Base-by-base conservation (phyloP, 768 basidiomycete species). In the Mycena amicta region DNA sequence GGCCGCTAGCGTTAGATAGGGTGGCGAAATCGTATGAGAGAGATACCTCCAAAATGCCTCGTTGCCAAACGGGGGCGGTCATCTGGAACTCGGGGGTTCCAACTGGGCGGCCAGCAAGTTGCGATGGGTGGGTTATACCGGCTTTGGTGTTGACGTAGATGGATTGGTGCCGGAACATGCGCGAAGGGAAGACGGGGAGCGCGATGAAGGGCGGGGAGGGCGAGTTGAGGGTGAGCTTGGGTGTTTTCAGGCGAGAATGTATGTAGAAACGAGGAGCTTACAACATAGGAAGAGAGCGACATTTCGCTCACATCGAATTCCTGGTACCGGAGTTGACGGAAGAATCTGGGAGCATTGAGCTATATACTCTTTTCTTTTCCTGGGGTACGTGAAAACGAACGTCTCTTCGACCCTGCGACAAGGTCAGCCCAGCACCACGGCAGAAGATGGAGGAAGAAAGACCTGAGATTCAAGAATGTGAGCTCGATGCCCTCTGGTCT, bases 21-120 rank as follows among this genome's bases (percentile, higher is more conserved):
- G n/a, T n/a, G n/a, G n/a, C n/a, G n/a, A n/a, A n/a, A n/a, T n/a
- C n/a, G n/a, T n/a, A n/a, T n/a, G n/a, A n/a, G n/a, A n/a, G n/a
- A n/a, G n/a, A n/a, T n/a, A n/a, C n/a, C n/a, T 65, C 50, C 11
- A 66, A 57, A 26, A 60, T 66, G 3, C 64, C 64, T 22, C 64
- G 61, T 13, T 65, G 60, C 64, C 64, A 65, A 13, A 65, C 61
- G 1, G 64, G 61, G 11, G 64, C 64, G 12, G 64, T 66, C 64
- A 66, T 66, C 39, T 66, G 64, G 55, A 62, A 66, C 22, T 66
- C 61, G 23, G 64, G 61, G 15, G 61, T 62, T n/a, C 64, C 64
- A 30, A 63, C 51, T 11, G 62, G 61, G 8, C 58, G 54, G 18
- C 61, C 64, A 3, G 61, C 52, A 20, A 63, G 53, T 25, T 66